phyloP scores from a whole-genome alignment of 345 rosid species.

The Angophora floribunda region DNA sequence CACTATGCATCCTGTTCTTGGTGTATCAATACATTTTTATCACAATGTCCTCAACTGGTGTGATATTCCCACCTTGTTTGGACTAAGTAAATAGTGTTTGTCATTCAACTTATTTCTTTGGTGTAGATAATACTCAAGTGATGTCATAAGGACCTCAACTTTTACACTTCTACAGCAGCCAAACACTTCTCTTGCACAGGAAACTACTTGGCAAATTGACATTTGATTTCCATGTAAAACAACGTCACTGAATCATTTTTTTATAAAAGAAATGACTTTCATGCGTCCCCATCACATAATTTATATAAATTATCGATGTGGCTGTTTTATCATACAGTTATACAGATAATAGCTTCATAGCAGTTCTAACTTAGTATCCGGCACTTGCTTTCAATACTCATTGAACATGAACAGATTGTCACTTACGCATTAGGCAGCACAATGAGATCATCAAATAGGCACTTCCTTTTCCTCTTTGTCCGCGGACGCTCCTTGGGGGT shows the following conservation, averaged over 20 bases:
- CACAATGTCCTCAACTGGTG: background rate
- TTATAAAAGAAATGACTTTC: background rate
- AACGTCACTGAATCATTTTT: background rate
- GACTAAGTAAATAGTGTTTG: background rate
- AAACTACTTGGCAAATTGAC: background rate
- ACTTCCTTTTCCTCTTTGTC: constrained; percentile 43
- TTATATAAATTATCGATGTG: background rate
- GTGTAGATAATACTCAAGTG: background rate
- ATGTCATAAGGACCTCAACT: background rate
- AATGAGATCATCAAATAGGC: constrained; percentile 43
- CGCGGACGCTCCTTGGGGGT: constrained; percentile 45
- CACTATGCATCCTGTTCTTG: background rate
- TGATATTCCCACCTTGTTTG: background rate
- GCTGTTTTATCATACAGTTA: background rate
- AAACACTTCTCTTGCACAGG: background rate
- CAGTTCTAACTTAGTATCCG: background rate
- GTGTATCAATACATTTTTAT: background rate
- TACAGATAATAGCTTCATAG: background rate
- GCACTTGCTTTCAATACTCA: background rate
- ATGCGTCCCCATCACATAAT: background rate
- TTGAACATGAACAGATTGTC: background rate
- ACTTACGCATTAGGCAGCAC: constrained; percentile 65
- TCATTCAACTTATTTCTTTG: background rate
- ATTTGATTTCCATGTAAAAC: background rate
- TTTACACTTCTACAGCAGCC: background rate